These are phyloP conservation scores for Zasmidium cellare DNA, from an alignment of 2,329 filamentous ascomycete genomes.

Conservation along the genomic window DNA sequence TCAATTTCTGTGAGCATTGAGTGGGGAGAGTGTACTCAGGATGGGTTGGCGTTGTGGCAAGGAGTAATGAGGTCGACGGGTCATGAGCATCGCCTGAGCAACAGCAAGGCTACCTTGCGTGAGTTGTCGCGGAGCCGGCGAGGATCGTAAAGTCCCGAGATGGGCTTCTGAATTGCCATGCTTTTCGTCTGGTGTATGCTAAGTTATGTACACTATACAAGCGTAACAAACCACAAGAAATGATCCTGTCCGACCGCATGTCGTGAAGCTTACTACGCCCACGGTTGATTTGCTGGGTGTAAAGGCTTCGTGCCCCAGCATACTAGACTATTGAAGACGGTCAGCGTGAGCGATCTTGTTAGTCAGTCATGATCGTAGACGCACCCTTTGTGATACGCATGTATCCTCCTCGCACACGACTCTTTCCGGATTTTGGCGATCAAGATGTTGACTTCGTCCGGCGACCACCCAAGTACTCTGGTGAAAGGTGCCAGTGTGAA, in stretches of 20 bases:
- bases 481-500: slow-evolving; percentile 46
- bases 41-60: too few relatives aligned
- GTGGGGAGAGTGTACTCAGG: too few relatives aligned
- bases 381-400: slow-evolving; percentile 25
- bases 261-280: too few relatives aligned
- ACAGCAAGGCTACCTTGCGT: too few relatives aligned
- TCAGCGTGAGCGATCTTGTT: not conserved
- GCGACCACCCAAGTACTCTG: slow-evolving; percentile 45
- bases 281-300: not conserved
- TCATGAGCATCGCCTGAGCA: too few relatives aligned
- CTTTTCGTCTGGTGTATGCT: too few relatives aligned
- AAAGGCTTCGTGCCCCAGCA: slow-evolving; percentile 15
- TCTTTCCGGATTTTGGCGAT: slow-evolving; percentile 45
- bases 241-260: too few relatives aligned
- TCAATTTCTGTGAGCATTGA: slow-evolving; percentile 34
- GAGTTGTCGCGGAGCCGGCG: too few relatives aligned
- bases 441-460: slow-evolving; percentile 46
- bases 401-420: slow-evolving; percentile 26
- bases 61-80: too few relatives aligned
- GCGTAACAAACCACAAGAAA: too few relatives aligned
- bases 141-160: too few relatives aligned
- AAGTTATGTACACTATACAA: not conserved
- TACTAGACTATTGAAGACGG: not conserved
- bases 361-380: not conserved
- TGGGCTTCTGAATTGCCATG: too few relatives aligned